phyloP scores from a whole-genome alignment of 2,329 filamentous ascomycete genomes.

The Colletotrichum sp. region DNA sequence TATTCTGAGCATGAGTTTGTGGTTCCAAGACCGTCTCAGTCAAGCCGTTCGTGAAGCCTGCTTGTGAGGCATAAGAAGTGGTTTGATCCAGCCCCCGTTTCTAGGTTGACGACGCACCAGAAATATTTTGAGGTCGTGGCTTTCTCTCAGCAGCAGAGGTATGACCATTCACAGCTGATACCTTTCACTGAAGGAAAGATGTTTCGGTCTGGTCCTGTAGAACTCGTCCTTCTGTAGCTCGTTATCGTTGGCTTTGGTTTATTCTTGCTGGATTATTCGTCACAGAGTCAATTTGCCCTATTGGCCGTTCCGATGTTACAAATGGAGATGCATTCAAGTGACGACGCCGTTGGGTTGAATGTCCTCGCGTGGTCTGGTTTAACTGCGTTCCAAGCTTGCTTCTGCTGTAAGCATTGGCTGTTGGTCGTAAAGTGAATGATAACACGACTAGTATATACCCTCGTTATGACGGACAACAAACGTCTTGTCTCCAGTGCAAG shows the following conservation, averaged over 20 bases:
- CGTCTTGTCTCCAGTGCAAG: background rate
- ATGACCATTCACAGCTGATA: background rate
- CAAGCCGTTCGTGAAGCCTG: fast-evolving
- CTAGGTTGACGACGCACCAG: background rate
- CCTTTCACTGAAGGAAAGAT: background rate
- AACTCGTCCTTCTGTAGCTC: background rate
- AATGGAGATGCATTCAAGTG: background rate
- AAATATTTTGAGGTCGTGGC: background rate
- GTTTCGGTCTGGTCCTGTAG: background rate
- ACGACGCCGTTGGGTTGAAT: fast-evolving
- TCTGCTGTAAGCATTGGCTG: background rate
- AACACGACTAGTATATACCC: background rate
- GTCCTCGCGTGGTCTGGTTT: background rate
- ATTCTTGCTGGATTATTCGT: background rate
- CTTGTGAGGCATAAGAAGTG: background rate
- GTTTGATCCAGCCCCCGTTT: background rate
- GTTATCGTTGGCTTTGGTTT: background rate
- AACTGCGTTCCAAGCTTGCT: background rate
- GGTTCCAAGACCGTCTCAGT: fast-evolving
- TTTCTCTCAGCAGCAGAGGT: background rate
- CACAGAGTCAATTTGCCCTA: background rate
- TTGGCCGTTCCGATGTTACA: background rate
- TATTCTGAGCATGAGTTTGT: background rate
- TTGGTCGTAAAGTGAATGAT: background rate
- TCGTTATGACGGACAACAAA: fast-evolving